phyloP scores from a whole-genome alignment of 2,329 filamentous ascomycete species.

The Alternaria burnsii region DNA sequence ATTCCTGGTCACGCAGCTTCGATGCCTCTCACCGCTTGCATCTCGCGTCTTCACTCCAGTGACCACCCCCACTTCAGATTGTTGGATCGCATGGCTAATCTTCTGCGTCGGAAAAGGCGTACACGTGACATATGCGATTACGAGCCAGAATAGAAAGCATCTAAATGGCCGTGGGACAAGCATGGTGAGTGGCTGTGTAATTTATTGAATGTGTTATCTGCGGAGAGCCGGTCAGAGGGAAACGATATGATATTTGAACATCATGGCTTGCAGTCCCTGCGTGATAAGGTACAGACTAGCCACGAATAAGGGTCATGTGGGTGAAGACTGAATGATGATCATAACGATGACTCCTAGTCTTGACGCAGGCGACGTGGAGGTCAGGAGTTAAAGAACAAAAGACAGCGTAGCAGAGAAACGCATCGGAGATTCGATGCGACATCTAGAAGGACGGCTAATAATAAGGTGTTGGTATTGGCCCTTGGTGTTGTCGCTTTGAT shows the following conservation, averaged over 20 bases:
- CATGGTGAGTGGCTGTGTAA: slow-evolving; percentile 15
- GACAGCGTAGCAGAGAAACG: not conserved
- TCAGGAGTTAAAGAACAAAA: not conserved
- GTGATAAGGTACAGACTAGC: not conserved
- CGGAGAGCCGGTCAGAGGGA: slow-evolving; percentile 6
- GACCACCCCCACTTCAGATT: slow-evolving; percentile 22
- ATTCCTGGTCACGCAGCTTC: not conserved
- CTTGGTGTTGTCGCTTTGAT: not conserved
- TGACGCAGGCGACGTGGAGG: not conserved
- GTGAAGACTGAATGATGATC: not conserved
- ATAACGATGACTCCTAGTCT: not conserved
- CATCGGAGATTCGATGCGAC: not conserved
- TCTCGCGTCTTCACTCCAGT: slow-evolving; percentile 32
- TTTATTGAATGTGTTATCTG: not conserved
- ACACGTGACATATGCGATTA: slow-evolving; percentile 18
- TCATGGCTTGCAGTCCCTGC: not conserved
- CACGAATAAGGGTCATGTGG: not conserved
- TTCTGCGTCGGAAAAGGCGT: slow-evolving; percentile 2
- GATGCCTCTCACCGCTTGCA: slow-evolving; percentile 19
- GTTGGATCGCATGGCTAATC: not conserved
- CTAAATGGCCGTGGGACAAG: not conserved
- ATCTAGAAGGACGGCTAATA: not conserved
- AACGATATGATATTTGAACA: slow-evolving; percentile 3
- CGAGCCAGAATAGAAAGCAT: slow-evolving; percentile 4
- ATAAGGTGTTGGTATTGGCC: not conserved